Base-by-base conservation (phyloP, 2,329 filamentous ascomycete genomes). In the Nothomitra cinnamomea region DNA sequence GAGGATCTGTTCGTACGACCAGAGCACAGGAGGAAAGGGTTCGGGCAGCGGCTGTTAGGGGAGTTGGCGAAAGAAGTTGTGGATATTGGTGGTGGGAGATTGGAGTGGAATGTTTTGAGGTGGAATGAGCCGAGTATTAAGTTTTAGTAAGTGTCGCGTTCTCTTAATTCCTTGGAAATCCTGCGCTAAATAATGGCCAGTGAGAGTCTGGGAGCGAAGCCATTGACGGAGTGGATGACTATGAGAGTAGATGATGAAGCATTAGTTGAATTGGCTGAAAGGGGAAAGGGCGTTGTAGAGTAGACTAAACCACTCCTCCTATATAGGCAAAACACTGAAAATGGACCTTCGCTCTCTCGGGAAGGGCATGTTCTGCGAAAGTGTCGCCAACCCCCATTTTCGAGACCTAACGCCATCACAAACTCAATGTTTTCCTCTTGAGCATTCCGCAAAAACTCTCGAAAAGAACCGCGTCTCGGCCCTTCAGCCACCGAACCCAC, bases 71-170 rank as follows among this genome's bases (percentile, higher is more conserved):
- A 77, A 62, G 85, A 95, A 70, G 82, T 87, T 2, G 63, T 85
- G 53, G 75, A 76, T 53, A 82, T 89, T 58, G 73, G 77, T 2
- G 88, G 88, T 1, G 80, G 76, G 6, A 74, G 90, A 55, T 69
- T 96, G 54, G 89, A 96, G 64, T 96, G 90, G 90, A 81, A 76
- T 59, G 92, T 95, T 57, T 68, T 95, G 61, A 90, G 86, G 69
- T 95, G 88, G 88, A 96, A 96, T 64, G 79, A 86, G 72, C 85
- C 87, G 6, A 89, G 84, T 65, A 85, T 96, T 69, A 74, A 81
- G 60, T 95, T 96, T 63, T 96, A 96, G 62, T 67, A 74, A 58
- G 51, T 50, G 13, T 24, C 45, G 8, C 21, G 21, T 28, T 53
- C 28, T 25, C 45, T 10, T 6, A 15, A n/a, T 52, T 21, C 5